Evolutionary conservation across 306 rosid genomes (phyloP), one percentile per base, ranked within the genome.

Genomic region (Trifolium dubium): DNA sequence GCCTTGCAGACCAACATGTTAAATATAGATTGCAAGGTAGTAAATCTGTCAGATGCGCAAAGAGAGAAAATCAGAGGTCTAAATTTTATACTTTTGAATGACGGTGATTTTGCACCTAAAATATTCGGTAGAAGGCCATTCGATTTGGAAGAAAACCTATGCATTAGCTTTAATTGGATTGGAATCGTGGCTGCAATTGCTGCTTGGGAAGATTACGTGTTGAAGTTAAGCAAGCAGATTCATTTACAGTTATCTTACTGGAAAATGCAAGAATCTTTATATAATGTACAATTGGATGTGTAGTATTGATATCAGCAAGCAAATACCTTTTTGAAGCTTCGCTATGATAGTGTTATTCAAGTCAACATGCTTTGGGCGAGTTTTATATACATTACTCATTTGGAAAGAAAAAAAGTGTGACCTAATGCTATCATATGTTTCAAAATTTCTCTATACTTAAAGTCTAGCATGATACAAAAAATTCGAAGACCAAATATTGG

Each of bases 251-350:
- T 88, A 4, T 88, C 85, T 53, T 59, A 71, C 79, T 94, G 96
- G 96, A 94, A 19, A 82, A 39, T 64, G 47, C 89, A 83, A 23
- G 89, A 89, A 56, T 85, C 92, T 50, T 81, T 94, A 43, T 89
- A 83, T 76, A 74, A 32, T 18, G 87, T 85, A 60, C 87, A 84
- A 73, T 47, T 77, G 10, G 74, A 69, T 37, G 79, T 39, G 19
- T 69, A 63, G 71, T 43, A 14, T 56, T 11, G 30, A 15, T 39
- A 30, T 65, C 44, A 14, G 65, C 71, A 39, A 39, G 34, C 41
- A 61, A 14, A 44, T 34, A 50, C 28, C 11, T 32, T 80, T 50
- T 18, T 53, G 49, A 69, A 62, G 43, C 44, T 23, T 51, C 63
- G 11, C 10, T 40, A 68, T 2, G 62, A 68, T 18, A 61, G 28